phyloP scores from a whole-genome alignment of 495 filamentous ascomycete genomes.

The Thozetella sp. region DNA sequence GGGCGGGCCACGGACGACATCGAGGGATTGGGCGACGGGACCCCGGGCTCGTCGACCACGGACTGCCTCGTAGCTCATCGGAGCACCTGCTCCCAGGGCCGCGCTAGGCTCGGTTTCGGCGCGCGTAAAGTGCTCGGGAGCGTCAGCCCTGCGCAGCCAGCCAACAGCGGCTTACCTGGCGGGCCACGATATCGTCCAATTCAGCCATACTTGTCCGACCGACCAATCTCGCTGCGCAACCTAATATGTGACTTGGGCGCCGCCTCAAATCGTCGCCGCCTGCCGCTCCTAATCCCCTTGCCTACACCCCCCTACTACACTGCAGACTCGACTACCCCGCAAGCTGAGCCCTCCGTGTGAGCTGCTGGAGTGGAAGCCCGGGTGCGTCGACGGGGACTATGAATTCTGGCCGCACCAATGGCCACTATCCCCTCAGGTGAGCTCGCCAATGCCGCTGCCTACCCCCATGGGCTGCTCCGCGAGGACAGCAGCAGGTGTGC shows the following conservation, averaged over 20 bases:
- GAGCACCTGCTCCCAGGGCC: background rate
- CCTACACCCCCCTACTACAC: background rate
- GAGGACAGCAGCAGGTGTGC: background rate
- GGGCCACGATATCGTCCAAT: background rate
- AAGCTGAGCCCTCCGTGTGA: background rate
- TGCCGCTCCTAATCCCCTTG: slow-evolving; percentile 11
- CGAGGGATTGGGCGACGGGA: too few relatives aligned
- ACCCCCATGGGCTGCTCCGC: background rate
- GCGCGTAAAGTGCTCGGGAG: background rate
- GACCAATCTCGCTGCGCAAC: background rate
- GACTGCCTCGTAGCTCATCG: too few relatives aligned
- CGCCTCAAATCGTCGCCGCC: slow-evolving; percentile 9
- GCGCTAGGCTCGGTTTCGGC: background rate
- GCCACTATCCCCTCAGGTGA: slow-evolving; percentile 2
- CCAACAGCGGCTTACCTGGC: background rate
- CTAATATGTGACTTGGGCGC: slow-evolving; percentile 13
- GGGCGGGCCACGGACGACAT: too few relatives aligned
- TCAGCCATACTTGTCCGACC: background rate
- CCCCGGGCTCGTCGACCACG: too few relatives aligned
- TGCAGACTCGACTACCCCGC: background rate
- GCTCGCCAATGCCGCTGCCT: background rate
- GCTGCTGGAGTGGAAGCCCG: background rate
- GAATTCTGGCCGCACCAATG: background rate
- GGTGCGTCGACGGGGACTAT: background rate
- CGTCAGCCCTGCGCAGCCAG: background rate